Percentiles rank a stretch among this genome's conserved stretches.
phyloP scores from a whole-genome alignment of 441 rosid genomes.

The Gossypium laxum region DNA sequence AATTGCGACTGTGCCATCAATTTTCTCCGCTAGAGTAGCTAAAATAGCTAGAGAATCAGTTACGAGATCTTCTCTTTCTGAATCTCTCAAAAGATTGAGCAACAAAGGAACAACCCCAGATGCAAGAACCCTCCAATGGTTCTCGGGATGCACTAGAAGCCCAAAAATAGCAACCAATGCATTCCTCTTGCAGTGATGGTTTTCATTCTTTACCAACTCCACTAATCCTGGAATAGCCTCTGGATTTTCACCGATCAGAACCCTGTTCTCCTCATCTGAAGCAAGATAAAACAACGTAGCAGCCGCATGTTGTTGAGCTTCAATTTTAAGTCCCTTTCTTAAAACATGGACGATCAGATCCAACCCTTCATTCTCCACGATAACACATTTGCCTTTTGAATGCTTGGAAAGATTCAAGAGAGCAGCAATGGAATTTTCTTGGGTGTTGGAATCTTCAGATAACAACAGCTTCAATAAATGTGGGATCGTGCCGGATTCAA shows the following conservation, averaged over 20 bases:
- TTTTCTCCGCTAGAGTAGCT: conserved; percentile 51
- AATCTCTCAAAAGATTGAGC: conserved; percentile 28
- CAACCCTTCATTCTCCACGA: conserved; percentile 46
- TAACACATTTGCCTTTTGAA: conserved; percentile 33
- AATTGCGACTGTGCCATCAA: conserved; percentile 47
- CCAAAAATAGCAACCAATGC: conserved; percentile 60
- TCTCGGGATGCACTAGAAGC: conserved; percentile 41
- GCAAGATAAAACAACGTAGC: conserved; percentile 57
- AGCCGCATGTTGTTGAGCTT: conserved; percentile 61
- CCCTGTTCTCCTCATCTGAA: conserved; percentile 53
- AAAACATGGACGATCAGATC: conserved; percentile 36
- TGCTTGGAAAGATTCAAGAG: conserved; percentile 63
- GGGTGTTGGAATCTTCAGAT: conserved; percentile 30
- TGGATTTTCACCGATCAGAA: conserved; percentile 49
- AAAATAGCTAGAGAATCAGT: conserved; percentile 56
- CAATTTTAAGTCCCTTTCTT: conserved; percentile 35
- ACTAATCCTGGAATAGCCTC: conserved; percentile 47
- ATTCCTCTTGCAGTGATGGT: conserved; percentile 45
- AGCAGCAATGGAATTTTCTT: conserved; percentile 62
- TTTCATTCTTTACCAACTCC: conserved; percentile 33
- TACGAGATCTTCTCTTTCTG: conserved; percentile 35
- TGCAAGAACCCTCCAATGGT: conserved; percentile 50
- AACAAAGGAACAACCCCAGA: conserved; percentile 48
- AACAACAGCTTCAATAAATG: conserved; percentile 33
- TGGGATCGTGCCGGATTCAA: conserved; percentile 46